Percentiles rank a stretch among this genome's conserved stretches.
These are phyloP conservation scores for Clavispora fructus DNA, from an alignment of 805 yeast species.

Conservation along the genomic window DNA sequence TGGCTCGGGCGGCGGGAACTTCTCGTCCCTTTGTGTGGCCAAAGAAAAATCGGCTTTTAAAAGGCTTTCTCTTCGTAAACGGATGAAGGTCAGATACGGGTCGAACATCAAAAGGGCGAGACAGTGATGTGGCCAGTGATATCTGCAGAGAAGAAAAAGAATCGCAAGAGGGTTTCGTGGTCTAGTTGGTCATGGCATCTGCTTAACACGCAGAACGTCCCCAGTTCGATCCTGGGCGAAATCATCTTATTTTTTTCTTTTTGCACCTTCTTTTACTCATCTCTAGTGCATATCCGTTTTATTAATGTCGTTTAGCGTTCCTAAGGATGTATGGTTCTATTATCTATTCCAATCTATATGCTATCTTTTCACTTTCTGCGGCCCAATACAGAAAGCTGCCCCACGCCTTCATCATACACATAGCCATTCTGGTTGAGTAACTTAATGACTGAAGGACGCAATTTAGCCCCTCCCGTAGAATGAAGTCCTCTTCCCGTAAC, in stretches of 20 bases:
- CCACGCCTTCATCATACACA: constrained; percentile 42
- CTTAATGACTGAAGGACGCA: constrained; percentile 39
- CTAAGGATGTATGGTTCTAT: too few relatives aligned
- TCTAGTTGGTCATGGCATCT: constrained; percentile 99
- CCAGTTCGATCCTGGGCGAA: constrained; percentile 99
- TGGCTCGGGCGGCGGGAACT: constrained; percentile 7
- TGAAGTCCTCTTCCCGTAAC: constrained; percentile 73
- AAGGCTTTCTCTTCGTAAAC: constrained; percentile 5
- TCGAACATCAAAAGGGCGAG: constrained; percentile 3
- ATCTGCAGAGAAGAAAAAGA: not conserved
- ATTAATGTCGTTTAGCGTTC: too few relatives aligned
- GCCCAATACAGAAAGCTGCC: constrained; percentile 43
- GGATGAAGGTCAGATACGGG: constrained; percentile 15
- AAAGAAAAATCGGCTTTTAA: constrained; percentile 4
- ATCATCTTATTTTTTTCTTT: constrained; percentile 43
- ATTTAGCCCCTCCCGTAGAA: constrained; percentile 46
- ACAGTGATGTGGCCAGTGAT: not conserved
- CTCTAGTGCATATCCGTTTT: too few relatives aligned
- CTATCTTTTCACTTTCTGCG: constrained; percentile 12
- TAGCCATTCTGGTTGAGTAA: constrained; percentile 35
- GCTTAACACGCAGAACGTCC: constrained; percentile 99
- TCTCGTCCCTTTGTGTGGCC: constrained; percentile 11
- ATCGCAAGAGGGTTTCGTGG: constrained; percentile 49
- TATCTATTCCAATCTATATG: too few relatives aligned
- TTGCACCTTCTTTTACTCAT: constrained; percentile 23